Evolutionary conservation across 2,329 filamentous ascomycete genomes (phyloP).

Genomic region (Cercospora zeae-maydis): DNA sequence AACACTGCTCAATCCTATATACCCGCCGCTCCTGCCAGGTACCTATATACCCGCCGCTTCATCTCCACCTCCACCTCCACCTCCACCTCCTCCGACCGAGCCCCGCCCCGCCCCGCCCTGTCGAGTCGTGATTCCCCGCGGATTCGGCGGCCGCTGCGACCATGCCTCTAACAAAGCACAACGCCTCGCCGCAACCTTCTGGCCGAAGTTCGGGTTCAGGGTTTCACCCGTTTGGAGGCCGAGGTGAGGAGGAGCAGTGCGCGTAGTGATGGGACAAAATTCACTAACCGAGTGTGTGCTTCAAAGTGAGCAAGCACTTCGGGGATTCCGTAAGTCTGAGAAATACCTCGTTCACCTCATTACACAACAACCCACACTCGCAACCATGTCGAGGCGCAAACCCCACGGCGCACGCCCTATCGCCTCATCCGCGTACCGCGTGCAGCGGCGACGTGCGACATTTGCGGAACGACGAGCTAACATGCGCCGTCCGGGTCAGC

Average conservation of each 20-base stretch:
- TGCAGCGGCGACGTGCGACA: background rate
- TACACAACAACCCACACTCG: background rate
- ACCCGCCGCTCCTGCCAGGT: background rate
- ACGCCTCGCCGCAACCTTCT: constrained; percentile 11
- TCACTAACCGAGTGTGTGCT: background rate
- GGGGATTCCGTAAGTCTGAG: constrained; percentile 46
- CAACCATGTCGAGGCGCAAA: constrained; percentile 7
- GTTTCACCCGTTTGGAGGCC: constrained; percentile 54
- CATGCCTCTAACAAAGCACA: constrained; percentile 16
- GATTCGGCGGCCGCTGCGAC: background rate
- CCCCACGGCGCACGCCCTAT: background rate
- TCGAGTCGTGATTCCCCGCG: background rate
- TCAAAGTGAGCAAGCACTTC: constrained; percentile 48
- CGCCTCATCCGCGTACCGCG: background rate
- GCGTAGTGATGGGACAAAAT: background rate
- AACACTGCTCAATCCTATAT: background rate
- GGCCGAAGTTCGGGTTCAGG: constrained; percentile 32
- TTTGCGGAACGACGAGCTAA: constrained; percentile 3
- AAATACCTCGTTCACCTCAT: constrained; percentile 2
- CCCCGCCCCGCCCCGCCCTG: background rate
- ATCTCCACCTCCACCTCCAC: background rate
- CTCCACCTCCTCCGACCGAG: background rate
- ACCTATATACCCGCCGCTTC: background rate
- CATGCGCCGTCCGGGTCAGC: background rate
- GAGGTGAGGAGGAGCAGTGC: constrained; percentile 20